Evolutionary conservation across 805 yeast species (phyloP).

Genomic region (Clavispora santaluciae): DNA sequence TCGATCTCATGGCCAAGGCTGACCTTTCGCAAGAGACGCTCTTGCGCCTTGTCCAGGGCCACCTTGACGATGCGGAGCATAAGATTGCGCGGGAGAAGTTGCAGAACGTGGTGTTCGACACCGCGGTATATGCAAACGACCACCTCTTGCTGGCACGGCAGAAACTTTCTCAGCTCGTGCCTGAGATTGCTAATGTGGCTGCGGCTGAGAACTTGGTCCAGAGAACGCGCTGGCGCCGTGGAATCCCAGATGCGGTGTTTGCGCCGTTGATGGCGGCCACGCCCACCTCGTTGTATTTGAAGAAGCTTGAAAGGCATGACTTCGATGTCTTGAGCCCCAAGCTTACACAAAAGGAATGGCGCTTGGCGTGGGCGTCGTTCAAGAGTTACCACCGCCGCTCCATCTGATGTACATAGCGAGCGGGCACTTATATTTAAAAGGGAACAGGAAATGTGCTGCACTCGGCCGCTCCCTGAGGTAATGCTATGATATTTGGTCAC

Average conservation of each 20-base stretch:
- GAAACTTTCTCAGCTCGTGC: constrained; percentile 40
- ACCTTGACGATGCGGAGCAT: constrained; percentile 24
- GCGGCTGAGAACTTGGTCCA: constrained; percentile 18
- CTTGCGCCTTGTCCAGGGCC: constrained; percentile 44
- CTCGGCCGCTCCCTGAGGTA: no score
- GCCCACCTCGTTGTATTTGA: constrained; percentile 61
- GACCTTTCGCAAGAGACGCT: constrained; percentile 62
- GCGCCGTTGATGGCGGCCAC: constrained; percentile 65
- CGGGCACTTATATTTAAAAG: no score
- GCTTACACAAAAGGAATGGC: constrained; percentile 54
- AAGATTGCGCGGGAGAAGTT: constrained; percentile 32
- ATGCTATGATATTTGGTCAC: no score
- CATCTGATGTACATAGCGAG: constrained; percentile 21
- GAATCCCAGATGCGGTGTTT: constrained; percentile 58
- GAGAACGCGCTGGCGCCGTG: constrained; percentile 37
- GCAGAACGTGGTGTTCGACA: constrained; percentile 59
- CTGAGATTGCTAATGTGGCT: constrained; percentile 31
- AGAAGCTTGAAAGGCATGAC: constrained; percentile 54
- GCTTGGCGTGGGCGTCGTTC: constrained; percentile 58
- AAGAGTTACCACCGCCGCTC: constrained; percentile 38
- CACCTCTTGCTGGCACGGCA: constrained; percentile 65
- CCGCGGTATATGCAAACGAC: constrained; percentile 75
- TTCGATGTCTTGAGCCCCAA: constrained; percentile 53
- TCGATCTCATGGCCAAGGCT: constrained; percentile 50
- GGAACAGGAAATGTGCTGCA: no score